Conservation (phyloP, 352 stramenopile genomes). For the Globisporangium okanoganense region DNA sequence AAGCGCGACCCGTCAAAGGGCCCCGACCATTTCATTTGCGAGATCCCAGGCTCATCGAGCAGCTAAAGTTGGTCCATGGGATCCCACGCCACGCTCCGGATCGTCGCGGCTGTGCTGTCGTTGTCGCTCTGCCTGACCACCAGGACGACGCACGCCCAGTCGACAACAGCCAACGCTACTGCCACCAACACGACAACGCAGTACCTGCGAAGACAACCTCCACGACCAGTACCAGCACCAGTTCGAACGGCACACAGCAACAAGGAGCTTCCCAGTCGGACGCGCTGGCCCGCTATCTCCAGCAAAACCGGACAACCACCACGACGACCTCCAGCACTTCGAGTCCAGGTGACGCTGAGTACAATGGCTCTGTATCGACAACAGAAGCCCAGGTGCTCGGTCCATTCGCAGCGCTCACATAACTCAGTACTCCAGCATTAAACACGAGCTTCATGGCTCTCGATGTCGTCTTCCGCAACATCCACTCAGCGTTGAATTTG, state of each 20-base stretch:
- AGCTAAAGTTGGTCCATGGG: neutral
- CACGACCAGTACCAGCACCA: too few relatives aligned
- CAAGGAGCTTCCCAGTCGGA: neutral
- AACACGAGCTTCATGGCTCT: conserved; percentile 28
- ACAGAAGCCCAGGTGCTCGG: conserved; percentile 18
- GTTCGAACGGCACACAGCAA: neutral
- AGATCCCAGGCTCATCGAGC: too few relatives aligned
- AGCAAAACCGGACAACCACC: conserved; percentile 10
- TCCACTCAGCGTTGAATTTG: conserved; percentile 31
- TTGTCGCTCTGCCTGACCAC: neutral
- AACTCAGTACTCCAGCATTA: conserved; percentile 5
- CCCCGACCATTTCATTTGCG: too few relatives aligned
- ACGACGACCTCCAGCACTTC: conserved; percentile 8
- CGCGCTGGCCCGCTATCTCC: neutral
- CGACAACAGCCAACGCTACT: neutral
- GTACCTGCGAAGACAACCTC: conserved; percentile 3
- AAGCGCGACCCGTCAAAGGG: neutral
- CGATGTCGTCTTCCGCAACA: conserved; percentile 39
- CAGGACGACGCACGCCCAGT: neutral
- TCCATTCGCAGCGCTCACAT: conserved; percentile 17
- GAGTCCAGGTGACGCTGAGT: neutral
- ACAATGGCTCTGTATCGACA: neutral
- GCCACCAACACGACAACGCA: neutral
- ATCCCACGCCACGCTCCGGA: neutral
- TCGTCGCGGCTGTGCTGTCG: neutral